Percentiles rank a stretch among this genome's conserved stretches.
Evolutionary conservation across 805 yeast genomes (phyloP).

Genomic region (Candida chilensis): DNA sequence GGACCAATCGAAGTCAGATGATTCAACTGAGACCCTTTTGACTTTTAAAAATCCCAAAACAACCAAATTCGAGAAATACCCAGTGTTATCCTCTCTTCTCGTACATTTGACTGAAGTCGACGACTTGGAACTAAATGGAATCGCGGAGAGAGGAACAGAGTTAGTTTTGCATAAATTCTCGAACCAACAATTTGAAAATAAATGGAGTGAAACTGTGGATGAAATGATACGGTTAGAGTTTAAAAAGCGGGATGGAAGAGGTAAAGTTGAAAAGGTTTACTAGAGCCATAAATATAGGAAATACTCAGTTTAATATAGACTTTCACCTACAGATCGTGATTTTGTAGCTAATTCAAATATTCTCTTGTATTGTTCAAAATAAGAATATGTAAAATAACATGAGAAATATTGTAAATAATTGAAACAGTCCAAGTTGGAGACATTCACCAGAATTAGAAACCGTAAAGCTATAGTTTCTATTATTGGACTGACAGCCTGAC

Average conservation of each 20-base stretch:
- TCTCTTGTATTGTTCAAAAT: neutral
- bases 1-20: slow-evolving; percentile 5
- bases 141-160: slow-evolving; percentile 36
- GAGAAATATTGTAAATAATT: neutral
- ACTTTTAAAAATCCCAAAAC: slow-evolving; percentile 5
- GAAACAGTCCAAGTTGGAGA: too few relatives aligned
- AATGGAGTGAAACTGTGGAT: slow-evolving; percentile 38
- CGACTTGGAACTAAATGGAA: slow-evolving; percentile 21
- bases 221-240: neutral
- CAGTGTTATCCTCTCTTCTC: slow-evolving; percentile 43
- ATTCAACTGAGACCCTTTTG: slow-evolving; percentile 3
- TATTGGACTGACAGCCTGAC: too few relatives aligned
- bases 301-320: too few relatives aligned
- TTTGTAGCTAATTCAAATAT: too few relatives aligned
- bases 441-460: too few relatives aligned
- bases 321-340: too few relatives aligned
- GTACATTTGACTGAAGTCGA: slow-evolving; percentile 25
- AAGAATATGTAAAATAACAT: neutral
- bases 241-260: neutral
- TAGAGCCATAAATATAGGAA: too few relatives aligned
- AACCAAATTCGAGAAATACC: slow-evolving; percentile 16
- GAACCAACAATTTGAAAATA: slow-evolving; percentile 42
- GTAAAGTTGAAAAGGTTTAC: slow-evolving; percentile 1
- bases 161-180: slow-evolving; percentile 48
- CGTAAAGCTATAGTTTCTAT: too few relatives aligned